A percentile compares a stretch with the other conserved stretches of the same genome.
Conservation (phyloP, 768 basidiomycete species). For the Lanmaoa rubissima region DNA sequence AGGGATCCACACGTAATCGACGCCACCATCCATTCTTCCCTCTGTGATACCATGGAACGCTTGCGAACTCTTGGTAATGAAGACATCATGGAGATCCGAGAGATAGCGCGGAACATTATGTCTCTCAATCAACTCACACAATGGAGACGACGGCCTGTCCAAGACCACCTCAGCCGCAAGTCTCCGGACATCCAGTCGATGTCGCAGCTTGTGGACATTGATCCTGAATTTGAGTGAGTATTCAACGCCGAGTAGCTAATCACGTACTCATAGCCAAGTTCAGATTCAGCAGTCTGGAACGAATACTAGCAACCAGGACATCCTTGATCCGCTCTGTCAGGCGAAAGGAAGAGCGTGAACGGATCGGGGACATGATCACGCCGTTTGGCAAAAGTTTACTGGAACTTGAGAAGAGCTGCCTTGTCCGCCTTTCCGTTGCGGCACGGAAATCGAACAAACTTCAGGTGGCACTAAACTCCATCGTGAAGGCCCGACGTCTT, state of each 20-base stretch:
- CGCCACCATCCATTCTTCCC: conserved; percentile 44
- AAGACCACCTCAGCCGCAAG: conserved; percentile 31
- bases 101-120: conserved; percentile 68
- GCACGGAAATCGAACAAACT: conserved; percentile 66
- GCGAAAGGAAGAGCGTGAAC: conserved; percentile 67
- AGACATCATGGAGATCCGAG: conserved; percentile 72
- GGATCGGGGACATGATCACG: conserved; percentile 68
- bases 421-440: conserved; percentile 66
- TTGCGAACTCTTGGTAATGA: conserved; percentile 72
- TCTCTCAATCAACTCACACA: conserved; percentile 73
- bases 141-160: conserved; percentile 48
- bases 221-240: conserved; percentile 66
- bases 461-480: conserved; percentile 85
- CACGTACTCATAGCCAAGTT: conserved; percentile 12
- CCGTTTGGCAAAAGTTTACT: conserved; percentile 51
- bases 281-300: conserved; percentile 77
- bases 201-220: conserved; percentile 46
- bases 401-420: conserved; percentile 64
- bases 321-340: conserved; percentile 75
- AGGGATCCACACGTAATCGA: conserved; percentile 54
- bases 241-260: background rate
- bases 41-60: conserved; percentile 60
- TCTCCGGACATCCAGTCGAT: conserved; percentile 36
- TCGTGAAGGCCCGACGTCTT: conserved; percentile 70
- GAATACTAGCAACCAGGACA: conserved; percentile 74